phyloP scores from a whole-genome alignment of 257 asterid genomes.

The Cynanchum wilfordii region DNA sequence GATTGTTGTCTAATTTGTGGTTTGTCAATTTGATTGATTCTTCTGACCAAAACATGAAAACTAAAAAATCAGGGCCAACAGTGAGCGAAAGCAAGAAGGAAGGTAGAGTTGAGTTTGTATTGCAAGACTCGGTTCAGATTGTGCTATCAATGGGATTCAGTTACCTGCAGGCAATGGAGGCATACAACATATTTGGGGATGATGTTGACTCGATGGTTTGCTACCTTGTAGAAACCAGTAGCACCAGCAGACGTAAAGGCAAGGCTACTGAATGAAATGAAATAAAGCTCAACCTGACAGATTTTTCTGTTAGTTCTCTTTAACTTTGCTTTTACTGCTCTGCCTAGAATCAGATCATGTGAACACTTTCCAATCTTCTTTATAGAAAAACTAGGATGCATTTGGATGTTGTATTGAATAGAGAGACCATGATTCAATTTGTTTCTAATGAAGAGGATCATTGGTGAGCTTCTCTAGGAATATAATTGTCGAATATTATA shows the following conservation, averaged over 20 bases:
- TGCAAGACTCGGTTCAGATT: conserved; percentile 47
- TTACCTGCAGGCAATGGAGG: conserved; percentile 86
- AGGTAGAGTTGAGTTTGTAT: conserved; percentile 26
- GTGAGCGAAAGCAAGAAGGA: conserved; percentile 44
- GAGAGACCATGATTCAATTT: no score
- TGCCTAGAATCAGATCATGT: no score
- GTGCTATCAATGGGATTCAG: conserved; percentile 96
- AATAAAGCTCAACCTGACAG: conserved; percentile 7
- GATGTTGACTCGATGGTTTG: conserved; percentile 93
- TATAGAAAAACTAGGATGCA: no score
- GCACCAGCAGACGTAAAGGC: conserved; percentile 81
- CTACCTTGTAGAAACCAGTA: conserved; percentile 70
- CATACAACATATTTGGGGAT: conserved; percentile 88
- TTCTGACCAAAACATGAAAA: conserved; percentile 1
- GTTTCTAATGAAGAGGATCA: no score
- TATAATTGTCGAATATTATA: no score
- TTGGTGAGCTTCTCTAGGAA: no score
- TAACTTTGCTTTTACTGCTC: no score
- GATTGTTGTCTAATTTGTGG: neutral
- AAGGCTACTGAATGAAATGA: conserved; percentile 71
- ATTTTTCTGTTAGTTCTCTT: neutral
- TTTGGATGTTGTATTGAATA: no score
- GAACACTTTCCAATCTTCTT: no score
- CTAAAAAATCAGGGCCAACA: conserved; percentile 46
- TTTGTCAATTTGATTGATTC: no score